Evolutionary conservation across 441 rosid species (phyloP), one percentile per base, ranked within the genome.

Genomic region (Jatropha podagrica): DNA sequence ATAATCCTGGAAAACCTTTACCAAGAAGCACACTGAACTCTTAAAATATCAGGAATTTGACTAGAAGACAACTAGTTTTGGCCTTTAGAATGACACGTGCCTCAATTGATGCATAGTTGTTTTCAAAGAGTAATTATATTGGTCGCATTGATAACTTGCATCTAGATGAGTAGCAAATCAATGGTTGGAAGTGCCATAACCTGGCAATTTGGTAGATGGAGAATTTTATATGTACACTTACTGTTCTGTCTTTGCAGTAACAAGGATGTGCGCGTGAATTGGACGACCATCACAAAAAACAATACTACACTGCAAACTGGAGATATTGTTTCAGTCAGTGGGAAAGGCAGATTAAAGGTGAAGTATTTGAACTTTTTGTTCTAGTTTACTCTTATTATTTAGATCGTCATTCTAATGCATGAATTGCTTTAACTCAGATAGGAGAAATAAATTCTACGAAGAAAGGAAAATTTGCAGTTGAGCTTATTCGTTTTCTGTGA

Each of bases 271-370:
- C 91, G 95, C 27, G 90, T 93, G 83, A 95, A 95, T 68, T 95
- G 98, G 98, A 71, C 74, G 13, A 86, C 91, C 0, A 79, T 91
- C 61, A 88, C 93, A 11, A 93, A 95, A 87, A 95, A 90, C 13
- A 92, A 94, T 74, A 83, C 89, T 26, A 81, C 78, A 0, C 86
- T 95, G 18, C 90, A 84, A 87, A 87, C 89, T 2, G 97, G 99
- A 74, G 99, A 95, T 84, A 44, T 92, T 68, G 88, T 95, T 82
- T 92, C 97, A 1, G 88, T 92, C 38, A 91, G 92, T 2, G 97
- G 97, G 27, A 85, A 88, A 85, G 99, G 99, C 80, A 89, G 99
- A 76, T 78, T 91, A 49, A 85, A 91, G 93, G 99, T 91, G 72
- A 81, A 76, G 2, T 56, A 3, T 41, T 32, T 40, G 17, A 20